These are phyloP conservation scores for Pythium insidiosum DNA, from an alignment of 352 stramenopile species.

Conservation along the genomic window DNA sequence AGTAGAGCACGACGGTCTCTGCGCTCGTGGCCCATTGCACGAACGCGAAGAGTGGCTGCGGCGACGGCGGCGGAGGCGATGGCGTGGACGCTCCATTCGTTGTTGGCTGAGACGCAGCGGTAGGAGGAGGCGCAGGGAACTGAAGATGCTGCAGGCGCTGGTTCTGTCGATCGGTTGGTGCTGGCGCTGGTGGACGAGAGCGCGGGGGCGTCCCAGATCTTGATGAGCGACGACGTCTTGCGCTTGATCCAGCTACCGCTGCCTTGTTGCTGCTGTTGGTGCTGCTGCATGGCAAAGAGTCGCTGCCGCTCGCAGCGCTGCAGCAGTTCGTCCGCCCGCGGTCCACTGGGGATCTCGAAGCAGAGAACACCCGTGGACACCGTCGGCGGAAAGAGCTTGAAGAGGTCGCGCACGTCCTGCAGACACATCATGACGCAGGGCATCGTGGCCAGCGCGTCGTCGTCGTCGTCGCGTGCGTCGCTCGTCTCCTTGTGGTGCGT, in stretches of 20 bases:
- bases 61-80: background rate
- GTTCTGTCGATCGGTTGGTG: no score
- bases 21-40: constrained; percentile 52
- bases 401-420: constrained; percentile 41
- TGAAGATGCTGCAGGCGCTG: no score
- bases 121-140: no score
- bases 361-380: constrained; percentile 30
- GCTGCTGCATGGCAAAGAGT: constrained; percentile 7
- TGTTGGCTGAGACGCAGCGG: no score
- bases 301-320: constrained; percentile 10
- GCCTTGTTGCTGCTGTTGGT: constrained; percentile 15
- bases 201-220: constrained; percentile 13
- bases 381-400: constrained; percentile 50
- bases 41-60: constrained; percentile 46
- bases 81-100: no score
- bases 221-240: constrained; percentile 49
- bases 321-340: constrained; percentile 4
- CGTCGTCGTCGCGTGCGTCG: no score
- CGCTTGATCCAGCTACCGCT: constrained; percentile 25
- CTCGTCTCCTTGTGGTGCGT: no score
- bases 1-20: constrained; percentile 32
- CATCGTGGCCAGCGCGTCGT: constrained; percentile 23
- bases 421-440: constrained; percentile 70
- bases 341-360: constrained; percentile 30
- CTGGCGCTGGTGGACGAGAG: background rate